Base-by-base conservation (phyloP, 768 basidiomycete species). In the Leccinum pellstonianum region DNA sequence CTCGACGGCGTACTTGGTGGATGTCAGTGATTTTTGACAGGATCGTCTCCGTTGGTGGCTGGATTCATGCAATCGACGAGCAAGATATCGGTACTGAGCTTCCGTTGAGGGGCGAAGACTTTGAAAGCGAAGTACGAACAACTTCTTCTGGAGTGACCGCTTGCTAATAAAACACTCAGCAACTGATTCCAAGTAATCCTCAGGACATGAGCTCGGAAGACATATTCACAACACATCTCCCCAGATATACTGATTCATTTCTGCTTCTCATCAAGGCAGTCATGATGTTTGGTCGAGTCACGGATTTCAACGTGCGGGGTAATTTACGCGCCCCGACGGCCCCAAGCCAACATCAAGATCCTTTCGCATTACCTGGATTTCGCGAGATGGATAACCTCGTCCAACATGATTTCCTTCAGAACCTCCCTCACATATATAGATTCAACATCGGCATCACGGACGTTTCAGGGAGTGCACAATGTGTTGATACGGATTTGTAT, bases 21-120 rank as follows among this genome's bases (percentile, higher is more conserved):
- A 92, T 92, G 89, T 86, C 90, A 19, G 85, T 94, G 43, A 75
- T 92, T 50, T 93, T 93, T 70, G 91, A 94, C 72, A 87, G 91
- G 29, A 91, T 92, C 51, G 84, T 83, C 37, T 87, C 86, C 38
- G 83, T 87, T 25, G 91, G 90, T 47, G 91, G 92, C 17, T 94
- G 92, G 92, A 81, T 91, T 38, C 92, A 94, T 67, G 87, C 85
- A 8, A 83, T 94, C 17, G 90, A 92, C 64, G 91, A 94, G 69
- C 81, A 86, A 52, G 91, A 93, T 69, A 77, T 94, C 33, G 91
- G 90, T 9, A 93, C 92, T 14, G 92, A 93, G 69, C 76, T 94
- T 55, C 92, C 92, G 10, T 75, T 93, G 54, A 81, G 90, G 55
- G 81, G 81, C 43, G 79, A 83, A 48, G 91, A 93, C 72, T 94